A percentile compares a stretch with the other conserved stretches of the same genome.
phyloP scores from a whole-genome alignment of 257 asterid species.

The Solanum okadae region DNA sequence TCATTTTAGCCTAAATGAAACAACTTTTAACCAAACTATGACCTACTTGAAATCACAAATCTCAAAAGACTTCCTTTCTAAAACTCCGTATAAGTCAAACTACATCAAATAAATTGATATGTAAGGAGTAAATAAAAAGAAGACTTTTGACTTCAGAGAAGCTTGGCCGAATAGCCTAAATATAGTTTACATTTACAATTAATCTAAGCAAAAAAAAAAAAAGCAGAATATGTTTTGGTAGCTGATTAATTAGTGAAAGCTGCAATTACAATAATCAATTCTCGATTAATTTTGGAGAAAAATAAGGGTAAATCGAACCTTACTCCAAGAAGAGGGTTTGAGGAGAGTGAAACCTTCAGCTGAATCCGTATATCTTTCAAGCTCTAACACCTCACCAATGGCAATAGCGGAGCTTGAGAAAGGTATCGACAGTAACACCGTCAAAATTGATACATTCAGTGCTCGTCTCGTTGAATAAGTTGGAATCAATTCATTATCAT shows the following conservation, averaged over 20 bases:
- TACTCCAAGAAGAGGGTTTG: constrained; percentile 69
- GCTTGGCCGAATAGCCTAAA: no score
- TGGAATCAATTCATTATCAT: not conserved
- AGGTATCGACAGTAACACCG: not conserved
- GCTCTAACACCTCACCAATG: constrained; percentile 35
- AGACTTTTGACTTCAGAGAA: no score
- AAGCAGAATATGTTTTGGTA: not conserved
- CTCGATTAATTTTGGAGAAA: not conserved
- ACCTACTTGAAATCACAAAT: no score
- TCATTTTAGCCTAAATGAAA: not conserved
- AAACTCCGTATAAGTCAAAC: not conserved
- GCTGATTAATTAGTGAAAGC: not conserved
- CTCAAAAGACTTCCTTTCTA: not conserved
- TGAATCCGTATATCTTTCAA: constrained; percentile 55
- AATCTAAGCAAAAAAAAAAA: no score
- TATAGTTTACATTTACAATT: no score
- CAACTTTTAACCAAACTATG: no score
- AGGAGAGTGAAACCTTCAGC: constrained; percentile 73
- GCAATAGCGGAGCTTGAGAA: constrained; percentile 19
- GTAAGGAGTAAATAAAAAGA: no score
- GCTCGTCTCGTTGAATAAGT: constrained; percentile 8
- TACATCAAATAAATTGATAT: fast-evolving
- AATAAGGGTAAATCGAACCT: constrained; percentile 19
- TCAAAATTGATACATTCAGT: constrained; percentile 9
- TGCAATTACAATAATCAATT: not conserved